These are phyloP conservation scores for Groenewaldozyma auringiensis DNA, from an alignment of 1,139 yeast genomes.

Conservation along the genomic window DNA sequence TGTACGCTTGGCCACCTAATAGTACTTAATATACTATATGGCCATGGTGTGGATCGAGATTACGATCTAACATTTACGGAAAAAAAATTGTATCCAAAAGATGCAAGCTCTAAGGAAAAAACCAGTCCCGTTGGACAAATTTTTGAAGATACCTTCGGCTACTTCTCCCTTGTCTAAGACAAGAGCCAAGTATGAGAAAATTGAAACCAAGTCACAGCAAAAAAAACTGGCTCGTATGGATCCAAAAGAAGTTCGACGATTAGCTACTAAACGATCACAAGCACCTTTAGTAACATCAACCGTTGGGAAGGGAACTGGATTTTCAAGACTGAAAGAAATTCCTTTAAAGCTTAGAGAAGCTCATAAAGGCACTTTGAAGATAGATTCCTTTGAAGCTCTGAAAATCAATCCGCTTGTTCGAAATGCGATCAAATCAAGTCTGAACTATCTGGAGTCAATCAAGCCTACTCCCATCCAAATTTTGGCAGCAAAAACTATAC, in stretches of 20 bases:
- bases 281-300: conserved; percentile 3
- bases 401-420: conserved; percentile 63
- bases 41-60: too few relatives aligned
- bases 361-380: conserved; percentile 39
- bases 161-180: not conserved
- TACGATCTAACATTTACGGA: too few relatives aligned
- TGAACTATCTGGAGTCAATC: conserved; percentile 23
- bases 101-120: not conserved
- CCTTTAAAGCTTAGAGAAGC: conserved; percentile 26
- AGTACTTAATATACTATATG: too few relatives aligned
- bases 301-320: conserved; percentile 11
- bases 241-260: conserved; percentile 1
- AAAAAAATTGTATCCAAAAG: too few relatives aligned
- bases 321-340: conserved; percentile 31
- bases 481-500: conserved; percentile 47
- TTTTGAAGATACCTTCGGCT: not conserved
- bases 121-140: not conserved
- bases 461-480: conserved; percentile 60
- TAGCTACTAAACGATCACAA: not conserved
- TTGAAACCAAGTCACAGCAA: not conserved
- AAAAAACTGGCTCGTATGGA: not conserved
- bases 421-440: conserved; percentile 49
- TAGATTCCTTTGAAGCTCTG: conserved; percentile 55
- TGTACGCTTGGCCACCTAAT: too few relatives aligned
- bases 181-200: conserved; percentile 3